Evolutionary conservation across 140 eudicot genomes (phyloP).

Genomic region (Bidens hawaiensis): DNA sequence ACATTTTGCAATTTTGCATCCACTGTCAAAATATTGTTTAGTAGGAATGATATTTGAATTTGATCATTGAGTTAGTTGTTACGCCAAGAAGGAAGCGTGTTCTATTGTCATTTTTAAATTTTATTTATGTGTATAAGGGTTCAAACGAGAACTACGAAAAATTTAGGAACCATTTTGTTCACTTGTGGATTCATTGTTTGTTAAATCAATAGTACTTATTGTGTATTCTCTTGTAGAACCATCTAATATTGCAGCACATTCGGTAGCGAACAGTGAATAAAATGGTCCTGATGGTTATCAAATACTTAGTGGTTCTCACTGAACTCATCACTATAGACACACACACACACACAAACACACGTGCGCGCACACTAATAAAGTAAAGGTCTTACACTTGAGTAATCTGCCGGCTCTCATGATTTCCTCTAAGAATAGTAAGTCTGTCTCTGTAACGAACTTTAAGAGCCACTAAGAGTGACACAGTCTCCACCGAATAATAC

Average conservation of each 20-base stretch:
- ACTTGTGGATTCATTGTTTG: no score
- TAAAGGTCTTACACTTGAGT: slow-evolving; percentile 80
- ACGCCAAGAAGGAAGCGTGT: not conserved
- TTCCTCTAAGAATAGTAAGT: slow-evolving; percentile 84
- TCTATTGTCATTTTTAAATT: not conserved
- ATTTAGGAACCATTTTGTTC: no score
- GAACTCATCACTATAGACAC: no score
- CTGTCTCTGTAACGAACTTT: slow-evolving; percentile 92
- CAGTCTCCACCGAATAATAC: slow-evolving; percentile 92
- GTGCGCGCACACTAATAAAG: no score
- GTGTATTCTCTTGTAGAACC: no score
- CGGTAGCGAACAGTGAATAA: no score
- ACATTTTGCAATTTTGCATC: not conserved
- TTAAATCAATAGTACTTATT: no score
- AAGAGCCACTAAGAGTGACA: slow-evolving; percentile 79
- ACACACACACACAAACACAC: no score
- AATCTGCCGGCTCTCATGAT: slow-evolving; percentile 89
- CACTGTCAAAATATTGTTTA: not conserved
- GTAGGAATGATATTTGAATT: not conserved
- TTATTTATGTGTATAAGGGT: not conserved
- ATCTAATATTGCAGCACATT: no score
- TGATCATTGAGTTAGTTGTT: not conserved
- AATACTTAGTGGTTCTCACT: no score
- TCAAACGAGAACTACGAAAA: no score
- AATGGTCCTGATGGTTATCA: no score